Percentiles rank a stretch among this genome's conserved stretches.
These are phyloP conservation scores for Phlyctochytrium bullatum DNA, from an alignment of 192 early-diverging fungal genomes.

Conservation along the genomic window DNA sequence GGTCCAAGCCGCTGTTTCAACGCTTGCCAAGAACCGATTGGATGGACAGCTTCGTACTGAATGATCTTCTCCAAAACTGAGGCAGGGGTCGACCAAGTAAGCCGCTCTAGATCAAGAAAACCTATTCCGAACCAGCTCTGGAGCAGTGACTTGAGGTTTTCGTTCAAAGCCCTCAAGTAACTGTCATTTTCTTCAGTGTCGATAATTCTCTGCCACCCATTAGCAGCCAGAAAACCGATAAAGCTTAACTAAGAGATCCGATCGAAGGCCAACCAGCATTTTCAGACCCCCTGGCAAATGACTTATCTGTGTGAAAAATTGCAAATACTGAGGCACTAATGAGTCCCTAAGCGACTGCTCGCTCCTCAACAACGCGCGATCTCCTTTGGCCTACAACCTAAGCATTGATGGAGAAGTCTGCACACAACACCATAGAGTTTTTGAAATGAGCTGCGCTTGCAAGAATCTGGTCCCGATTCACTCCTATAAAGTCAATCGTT, in stretches of 20 bases:
- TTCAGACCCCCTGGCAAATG: slow-evolving; percentile 75
- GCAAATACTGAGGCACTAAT: slow-evolving; percentile 66
- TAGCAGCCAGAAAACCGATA: background rate
- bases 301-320: slow-evolving; percentile 76
- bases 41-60: slow-evolving; percentile 88
- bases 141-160: slow-evolving; percentile 64
- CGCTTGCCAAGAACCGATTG: slow-evolving; percentile 74
- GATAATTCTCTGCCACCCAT: slow-evolving; percentile 11
- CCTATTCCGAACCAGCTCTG: slow-evolving; percentile 73
- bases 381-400: slow-evolving; percentile 2
- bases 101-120: slow-evolving; percentile 71
- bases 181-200: slow-evolving; percentile 39
- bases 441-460: slow-evolving; percentile 2
- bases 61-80: slow-evolving; percentile 77
- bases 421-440: background rate
- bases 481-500: background rate
- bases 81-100: slow-evolving; percentile 84
- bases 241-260: slow-evolving; percentile 64
- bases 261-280: slow-evolving; percentile 76
- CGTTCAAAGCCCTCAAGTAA: slow-evolving; percentile 56
- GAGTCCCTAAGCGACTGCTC: slow-evolving; percentile 64
- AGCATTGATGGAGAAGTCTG: background rate
- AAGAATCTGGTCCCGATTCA: slow-evolving; percentile 7
- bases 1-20: slow-evolving; percentile 74
- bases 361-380: slow-evolving; percentile 23